phyloP scores from a whole-genome alignment of 1,284 basidiomycete genomes.

The Mycena citricolor region DNA sequence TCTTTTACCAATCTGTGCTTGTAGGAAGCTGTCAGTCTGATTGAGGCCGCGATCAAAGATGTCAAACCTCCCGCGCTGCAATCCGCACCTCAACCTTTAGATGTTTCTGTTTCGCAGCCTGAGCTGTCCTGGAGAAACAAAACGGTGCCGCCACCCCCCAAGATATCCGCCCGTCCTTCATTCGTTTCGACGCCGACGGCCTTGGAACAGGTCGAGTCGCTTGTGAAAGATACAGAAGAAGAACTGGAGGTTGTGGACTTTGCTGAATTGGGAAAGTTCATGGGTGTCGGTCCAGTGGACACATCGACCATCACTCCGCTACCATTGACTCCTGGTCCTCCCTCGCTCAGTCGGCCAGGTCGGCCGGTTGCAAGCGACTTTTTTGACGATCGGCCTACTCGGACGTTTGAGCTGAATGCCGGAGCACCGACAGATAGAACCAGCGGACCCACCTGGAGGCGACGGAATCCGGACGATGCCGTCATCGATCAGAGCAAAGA shows the following conservation, averaged over 20 bases:
- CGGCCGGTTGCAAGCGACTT: conserved; percentile 68
- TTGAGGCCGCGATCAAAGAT: conserved; percentile 44
- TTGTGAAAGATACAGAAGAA: conserved; percentile 52
- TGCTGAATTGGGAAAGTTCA: conserved; percentile 68
- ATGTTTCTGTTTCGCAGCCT: conserved; percentile 30
- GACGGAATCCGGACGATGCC: conserved; percentile 28
- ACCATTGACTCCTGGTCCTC: conserved; percentile 21
- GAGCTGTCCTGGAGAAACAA: conserved; percentile 65
- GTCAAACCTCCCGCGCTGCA: conserved; percentile 9
- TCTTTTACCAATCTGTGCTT: conserved; percentile 3
- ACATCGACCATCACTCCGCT: conserved; percentile 25
- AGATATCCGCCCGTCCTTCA: conserved; percentile 27
- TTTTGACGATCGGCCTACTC: conserved; percentile 49
- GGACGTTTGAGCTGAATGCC: conserved; percentile 14
- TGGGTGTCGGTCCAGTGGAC: conserved; percentile 50
- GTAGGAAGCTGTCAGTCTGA: conserved; percentile 38
- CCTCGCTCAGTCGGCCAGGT: conserved; percentile 28
- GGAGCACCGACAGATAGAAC: conserved; percentile 28
- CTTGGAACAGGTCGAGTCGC: conserved; percentile 46
- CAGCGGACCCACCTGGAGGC: conserved; percentile 47
- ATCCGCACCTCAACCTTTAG: conserved; percentile 26
- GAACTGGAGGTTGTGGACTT: conserved; percentile 77
- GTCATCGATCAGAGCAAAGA: conserved; percentile 9
- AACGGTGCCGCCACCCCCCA: too few relatives aligned
- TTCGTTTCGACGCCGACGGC: conserved; percentile 39